Conservation (phyloP, 257 asterid genomes). For the Cordia subcordata region DNA sequence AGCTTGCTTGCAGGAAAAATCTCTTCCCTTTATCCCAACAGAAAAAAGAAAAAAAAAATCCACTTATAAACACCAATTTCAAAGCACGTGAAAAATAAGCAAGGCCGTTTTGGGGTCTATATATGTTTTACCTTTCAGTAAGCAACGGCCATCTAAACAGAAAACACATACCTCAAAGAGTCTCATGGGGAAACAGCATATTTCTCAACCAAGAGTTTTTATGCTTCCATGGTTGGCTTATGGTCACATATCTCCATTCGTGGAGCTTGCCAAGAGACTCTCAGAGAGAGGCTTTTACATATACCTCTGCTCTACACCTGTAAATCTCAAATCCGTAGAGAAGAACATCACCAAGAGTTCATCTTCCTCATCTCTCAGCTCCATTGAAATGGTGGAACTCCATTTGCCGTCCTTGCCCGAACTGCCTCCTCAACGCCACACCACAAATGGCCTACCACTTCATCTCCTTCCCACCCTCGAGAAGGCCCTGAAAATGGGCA, state of each 20-base stretch:
- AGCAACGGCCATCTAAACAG: too few relatives aligned
- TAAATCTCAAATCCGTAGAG: slow-evolving; percentile 34
- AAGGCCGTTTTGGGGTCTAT: too few relatives aligned
- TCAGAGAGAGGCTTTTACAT: slow-evolving; percentile 19
- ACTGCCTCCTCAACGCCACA: slow-evolving; percentile 46
- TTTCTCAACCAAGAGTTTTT: slow-evolving; percentile 13
- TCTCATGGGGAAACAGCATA: slow-evolving; percentile 18
- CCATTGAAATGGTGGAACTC: slow-evolving; percentile 35
- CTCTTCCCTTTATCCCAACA: too few relatives aligned
- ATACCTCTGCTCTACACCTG: slow-evolving; percentile 39
- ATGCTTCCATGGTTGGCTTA: slow-evolving; percentile 57
- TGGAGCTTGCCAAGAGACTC: slow-evolving; percentile 48
- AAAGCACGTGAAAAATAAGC: too few relatives aligned
- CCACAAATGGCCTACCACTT: slow-evolving; percentile 56
- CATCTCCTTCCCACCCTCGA: slow-evolving; percentile 34
- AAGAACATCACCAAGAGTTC: slow-evolving; percentile 18
- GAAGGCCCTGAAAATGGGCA: slow-evolving; percentile 25
- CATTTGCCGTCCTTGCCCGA: slow-evolving; percentile 29
- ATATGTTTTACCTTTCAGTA: too few relatives aligned
- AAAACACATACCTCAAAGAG: too few relatives aligned
- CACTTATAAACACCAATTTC: too few relatives aligned
- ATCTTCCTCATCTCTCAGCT: slow-evolving; percentile 10
- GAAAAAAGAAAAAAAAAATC: too few relatives aligned
- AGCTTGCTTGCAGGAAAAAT: too few relatives aligned
- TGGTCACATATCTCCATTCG: slow-evolving; percentile 51